Conservation (phyloP, 352 stramenopile species). For the Thalassiosira delicatula region DNA sequence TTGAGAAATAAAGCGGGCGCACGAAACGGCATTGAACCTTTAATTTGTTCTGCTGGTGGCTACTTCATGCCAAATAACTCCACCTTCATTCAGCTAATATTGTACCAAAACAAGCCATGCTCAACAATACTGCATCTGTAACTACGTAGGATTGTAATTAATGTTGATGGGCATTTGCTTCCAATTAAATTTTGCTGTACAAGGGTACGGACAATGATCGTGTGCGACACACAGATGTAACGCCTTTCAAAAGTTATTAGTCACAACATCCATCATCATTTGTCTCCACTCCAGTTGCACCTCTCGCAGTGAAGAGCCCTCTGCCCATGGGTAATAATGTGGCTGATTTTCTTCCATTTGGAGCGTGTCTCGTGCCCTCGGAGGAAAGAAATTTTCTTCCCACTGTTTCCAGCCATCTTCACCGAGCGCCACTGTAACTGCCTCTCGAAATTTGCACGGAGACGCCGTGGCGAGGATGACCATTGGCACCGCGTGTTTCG, state of each 20-base stretch:
- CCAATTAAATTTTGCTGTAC: too few species aligned
- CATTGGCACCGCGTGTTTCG: slow-evolving; percentile 29
- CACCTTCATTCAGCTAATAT: too few species aligned
- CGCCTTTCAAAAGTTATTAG: slow-evolving; percentile 44
- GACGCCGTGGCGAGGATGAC: slow-evolving; percentile 81
- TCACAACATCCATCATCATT: slow-evolving; percentile 53
- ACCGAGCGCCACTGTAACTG: slow-evolving; percentile 70
- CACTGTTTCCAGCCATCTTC: slow-evolving; percentile 68
- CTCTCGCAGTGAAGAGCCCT: slow-evolving; percentile 51
- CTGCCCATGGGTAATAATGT: slow-evolving; percentile 49
- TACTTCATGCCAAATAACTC: too few species aligned
- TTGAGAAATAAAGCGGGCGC: too few species aligned
- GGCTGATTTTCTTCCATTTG: slow-evolving; percentile 59
- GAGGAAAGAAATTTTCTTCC: slow-evolving; percentile 65
- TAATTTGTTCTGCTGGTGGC: too few species aligned
- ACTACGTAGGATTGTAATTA: too few species aligned
- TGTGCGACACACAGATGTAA: too few species aligned
- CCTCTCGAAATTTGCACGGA: slow-evolving; percentile 83
- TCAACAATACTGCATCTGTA: too few species aligned
- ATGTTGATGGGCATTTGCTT: too few species aligned
- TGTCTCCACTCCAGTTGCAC: slow-evolving; percentile 74
- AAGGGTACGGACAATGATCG: too few species aligned
- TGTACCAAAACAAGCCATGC: too few species aligned
- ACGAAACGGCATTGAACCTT: too few species aligned
- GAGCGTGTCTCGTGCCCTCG: slow-evolving; percentile 44